Evolutionary conservation across 2,329 filamentous ascomycete species (phyloP), one percentile per base, ranked within the genome.

Genomic region (Talaromyces sp.): DNA sequence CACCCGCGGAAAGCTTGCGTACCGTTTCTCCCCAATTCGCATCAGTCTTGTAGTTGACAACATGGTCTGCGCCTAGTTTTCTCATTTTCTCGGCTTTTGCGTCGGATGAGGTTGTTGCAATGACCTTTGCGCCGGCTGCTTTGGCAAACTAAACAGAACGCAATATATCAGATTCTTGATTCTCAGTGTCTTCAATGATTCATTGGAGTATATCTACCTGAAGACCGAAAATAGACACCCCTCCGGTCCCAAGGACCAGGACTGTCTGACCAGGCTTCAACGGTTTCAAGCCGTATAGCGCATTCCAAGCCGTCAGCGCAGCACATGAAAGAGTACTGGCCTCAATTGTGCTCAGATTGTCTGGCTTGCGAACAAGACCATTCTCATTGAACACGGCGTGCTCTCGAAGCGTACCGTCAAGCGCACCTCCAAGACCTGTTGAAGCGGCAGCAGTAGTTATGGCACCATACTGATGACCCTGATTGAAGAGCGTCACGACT

Each of bases 401-500:
- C 69, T 89, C 82, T 52, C 89, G 85, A 31, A 94, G 82, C 0
- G 84, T 85, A 65, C 91, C 91, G 70, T 93, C 86, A 1, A 90
- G 64, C 11, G 82, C 82, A 58, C 89, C 90, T 63, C 91, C 91
- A 1, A 93, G 83, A 2, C 89, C 89, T 0, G 86, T 87, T 0
- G 66, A 63, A 5, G 78, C 64, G 31, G 76, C 78, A 52, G 81
- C 56, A 5, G 54, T 8, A 57, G 76, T 72, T 19, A 86, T 74
- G 1, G 78, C 77, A 50, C 83, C 84, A 31, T 78, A 83, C 60
- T 85, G 77, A 70, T 87, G 85, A 11, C 73, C 78, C 72, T 86
- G 84, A 72, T 85, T 86, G 81, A 87, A 87, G 62, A 85, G 78
- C 0, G 84, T 86, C 31, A 73, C 72, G 16, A 89, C 86, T 56